phyloP scores from a whole-genome alignment of 805 yeast genomes.

The Lachancea sp. region DNA sequence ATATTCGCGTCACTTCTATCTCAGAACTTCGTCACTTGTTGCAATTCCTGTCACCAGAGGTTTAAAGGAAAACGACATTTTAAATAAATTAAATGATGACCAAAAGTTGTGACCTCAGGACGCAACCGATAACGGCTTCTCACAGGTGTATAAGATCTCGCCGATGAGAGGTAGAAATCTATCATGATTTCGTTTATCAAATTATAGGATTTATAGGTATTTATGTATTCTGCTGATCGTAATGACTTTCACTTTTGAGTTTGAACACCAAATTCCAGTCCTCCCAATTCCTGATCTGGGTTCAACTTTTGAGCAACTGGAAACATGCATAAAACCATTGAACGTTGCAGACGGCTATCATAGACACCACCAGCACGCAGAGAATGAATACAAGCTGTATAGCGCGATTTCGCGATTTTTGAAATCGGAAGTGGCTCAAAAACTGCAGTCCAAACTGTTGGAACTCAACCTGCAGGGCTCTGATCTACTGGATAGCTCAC shows the following conservation, averaged over 20 bases:
- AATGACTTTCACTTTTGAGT: constrained; percentile 8
- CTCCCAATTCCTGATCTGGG: constrained; percentile 57
- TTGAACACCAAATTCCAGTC: constrained; percentile 38
- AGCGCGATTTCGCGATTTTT: constrained; percentile 42
- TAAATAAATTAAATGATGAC: not conserved
- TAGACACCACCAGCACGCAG: constrained; percentile 24
- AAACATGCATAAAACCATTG: constrained; percentile 55
- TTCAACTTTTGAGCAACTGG: constrained; percentile 46
- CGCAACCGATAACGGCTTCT: not conserved
- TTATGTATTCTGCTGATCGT: not conserved
- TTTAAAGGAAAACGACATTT: not conserved
- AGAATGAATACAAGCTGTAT: constrained; percentile 32
- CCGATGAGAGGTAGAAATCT: not conserved
- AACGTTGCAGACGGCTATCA: constrained; percentile 46
- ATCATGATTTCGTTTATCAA: not conserved
- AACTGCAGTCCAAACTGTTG: constrained; percentile 49
- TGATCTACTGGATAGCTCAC: constrained; percentile 48
- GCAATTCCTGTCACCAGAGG: not conserved
- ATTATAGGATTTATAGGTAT: not conserved
- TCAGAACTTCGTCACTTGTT: not conserved
- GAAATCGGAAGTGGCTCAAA: constrained; percentile 35
- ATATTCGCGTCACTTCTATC: no score
- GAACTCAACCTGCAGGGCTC: constrained; percentile 40
- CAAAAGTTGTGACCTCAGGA: no score
- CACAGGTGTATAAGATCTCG: not conserved